Evolutionary conservation across 2,329 filamentous ascomycete genomes (phyloP), one percentile per base, ranked within the genome.

Genomic region (Drechmeria coniospora): DNA sequence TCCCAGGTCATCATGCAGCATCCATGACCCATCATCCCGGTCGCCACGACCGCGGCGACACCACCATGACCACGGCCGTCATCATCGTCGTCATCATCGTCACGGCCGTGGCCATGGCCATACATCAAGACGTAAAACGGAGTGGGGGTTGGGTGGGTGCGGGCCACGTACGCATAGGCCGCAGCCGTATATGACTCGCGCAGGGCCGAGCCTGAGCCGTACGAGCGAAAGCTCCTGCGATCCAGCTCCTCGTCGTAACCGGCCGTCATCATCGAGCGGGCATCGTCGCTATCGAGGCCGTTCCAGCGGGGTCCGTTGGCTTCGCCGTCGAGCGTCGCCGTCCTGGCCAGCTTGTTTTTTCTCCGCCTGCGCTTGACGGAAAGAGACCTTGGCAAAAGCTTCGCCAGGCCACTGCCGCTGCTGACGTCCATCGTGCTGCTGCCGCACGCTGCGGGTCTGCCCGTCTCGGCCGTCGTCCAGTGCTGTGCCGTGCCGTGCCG

Each of bases 361-460:
- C 55, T 62, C 31, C 55, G 56, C 26, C 61, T 57, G 25, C 63
- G 59, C 41, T 61, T 65, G 26, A 55, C 54, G 16, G 53, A 49
- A 29, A 72, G 56, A 21, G 57, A 53, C 42, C 63, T 68, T 28
- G 65, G 58, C 20, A 74, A 47, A 17, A 73, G 54, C 48, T 67
- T 71, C 32, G 53, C 57, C 23, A 68, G 47, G 9, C 54, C 51
- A 35, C 46, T 33, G 28, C 28, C 16, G 21, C 24, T 34, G 25
- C 27, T 36, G 36, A 33, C 33, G 18, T 35, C 35, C 35, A 38
- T 40, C 28, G 12, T 6, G 20, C 6, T 11, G 20, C 9, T 11
- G 20, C 10, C n/a, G n/a, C n/a, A n/a, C n/a, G n/a, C n/a, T n/a
- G n/a, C n/a, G n/a, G n/a, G n/a, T n/a, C n/a, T n/a, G n/a, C n/a